These are phyloP conservation scores for Colletotrichum tabaci DNA, from an alignment of 2,329 filamentous ascomycete genomes.

Conservation along the genomic window DNA sequence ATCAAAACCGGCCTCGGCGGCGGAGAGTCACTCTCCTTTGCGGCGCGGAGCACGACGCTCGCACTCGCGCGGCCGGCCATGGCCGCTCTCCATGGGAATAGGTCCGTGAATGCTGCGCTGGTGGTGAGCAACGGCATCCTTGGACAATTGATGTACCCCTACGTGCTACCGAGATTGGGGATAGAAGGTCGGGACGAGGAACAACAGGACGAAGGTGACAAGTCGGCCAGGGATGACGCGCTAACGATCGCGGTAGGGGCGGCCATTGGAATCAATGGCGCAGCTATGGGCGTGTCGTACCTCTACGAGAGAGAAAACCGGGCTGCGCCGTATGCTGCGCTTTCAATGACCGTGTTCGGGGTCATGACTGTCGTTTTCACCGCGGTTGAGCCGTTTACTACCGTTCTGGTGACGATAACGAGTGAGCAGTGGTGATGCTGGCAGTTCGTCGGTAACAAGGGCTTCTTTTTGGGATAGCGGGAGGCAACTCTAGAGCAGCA, in stretches of 20 bases:
- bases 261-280: conserved; percentile 70
- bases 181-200: neutral
- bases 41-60: conserved; percentile 65
- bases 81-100: conserved; percentile 60
- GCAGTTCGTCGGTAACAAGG: neutral
- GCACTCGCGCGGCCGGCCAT: conserved; percentile 65
- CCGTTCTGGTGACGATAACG: conserved; percentile 50
- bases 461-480: neutral
- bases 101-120: conserved; percentile 63
- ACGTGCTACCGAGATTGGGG: conserved; percentile 49
- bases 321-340: conserved; percentile 69
- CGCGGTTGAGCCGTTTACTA: conserved; percentile 62
- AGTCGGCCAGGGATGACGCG: conserved; percentile 48
- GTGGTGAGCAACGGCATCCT: conserved; percentile 68
- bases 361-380: conserved; percentile 70
- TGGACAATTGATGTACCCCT: conserved; percentile 58
- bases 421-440: neutral
- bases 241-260: conserved; percentile 65
- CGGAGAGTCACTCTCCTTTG: conserved; percentile 60
- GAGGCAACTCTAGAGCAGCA: neutral
- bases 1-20: conserved; percentile 54
- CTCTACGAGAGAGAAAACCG: conserved; percentile 68
- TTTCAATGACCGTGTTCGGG: conserved; percentile 72
- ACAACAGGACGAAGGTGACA: neutral
- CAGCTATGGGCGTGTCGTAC: conserved; percentile 72